Base-by-base conservation (phyloP, 495 filamentous ascomycete genomes). In the Talaromyces nanjingensis region DNA sequence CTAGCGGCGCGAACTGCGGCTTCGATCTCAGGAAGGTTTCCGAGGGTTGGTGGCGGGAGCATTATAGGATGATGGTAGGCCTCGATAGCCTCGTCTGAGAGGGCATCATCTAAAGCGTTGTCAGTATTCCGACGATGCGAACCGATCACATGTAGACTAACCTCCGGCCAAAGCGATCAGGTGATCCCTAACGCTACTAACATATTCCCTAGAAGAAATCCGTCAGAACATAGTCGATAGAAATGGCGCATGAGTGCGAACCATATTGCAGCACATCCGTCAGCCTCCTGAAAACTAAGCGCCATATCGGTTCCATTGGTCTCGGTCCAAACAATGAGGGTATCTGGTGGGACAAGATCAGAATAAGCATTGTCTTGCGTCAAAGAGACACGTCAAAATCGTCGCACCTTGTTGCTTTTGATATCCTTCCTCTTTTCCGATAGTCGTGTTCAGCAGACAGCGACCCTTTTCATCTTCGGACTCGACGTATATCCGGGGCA, bases 281-380 rank as follows among this genome's bases (percentile, higher is more conserved):
- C 94, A 3, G 94, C 89, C 74, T 98, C 96, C 76, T 98, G 94
- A 74, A 98, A 98, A 74, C 93, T 97, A 62, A 98, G 83, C 34
- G 94, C 94, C 94, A 98, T 98, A 72, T 98, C 94, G 63, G 90
- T 87, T 29, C 89, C 89, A 77, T 85, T 90, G 49, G 74, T 76
- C 71, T 98, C 94, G 20, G 94, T 97, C 94, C 94, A 98, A 54
- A 98, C 92, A 55, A 98, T 98, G 54, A 98, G 84, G 16, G 94
- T 98, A 74, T 98, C 94, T 92, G 74, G 59, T 69, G 34, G 68
- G 65, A 63, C 67, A 59, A 68, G 65, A 67, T 61, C 58, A 53
- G 20, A 45, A 63, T 76, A 62, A 77, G 16, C 45, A 49, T 72
- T 65, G 62, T 66, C 45, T 37, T 54, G 47, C 24, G 66, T 24